phyloP scores from a whole-genome alignment of 352 stramenopile genomes.

The Pythium vanterpoolii region DNA sequence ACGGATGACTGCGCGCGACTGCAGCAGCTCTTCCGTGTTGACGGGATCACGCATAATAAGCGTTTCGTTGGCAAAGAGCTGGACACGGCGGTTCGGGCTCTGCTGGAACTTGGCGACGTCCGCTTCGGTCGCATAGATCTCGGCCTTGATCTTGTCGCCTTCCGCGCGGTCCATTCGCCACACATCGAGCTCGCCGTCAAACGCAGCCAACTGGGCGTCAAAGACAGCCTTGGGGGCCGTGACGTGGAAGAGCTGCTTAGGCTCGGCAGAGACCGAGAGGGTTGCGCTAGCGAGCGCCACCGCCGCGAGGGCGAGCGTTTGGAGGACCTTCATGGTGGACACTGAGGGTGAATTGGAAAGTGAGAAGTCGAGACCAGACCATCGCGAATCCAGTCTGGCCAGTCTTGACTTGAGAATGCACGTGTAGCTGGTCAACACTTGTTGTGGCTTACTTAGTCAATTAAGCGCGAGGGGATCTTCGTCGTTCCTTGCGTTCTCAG shows the following conservation, averaged over 20 bases:
- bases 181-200: slow-evolving; percentile 23
- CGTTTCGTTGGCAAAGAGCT: slow-evolving; percentile 6
- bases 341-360: neutral
- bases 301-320: slow-evolving; percentile 7
- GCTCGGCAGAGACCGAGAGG: slow-evolving; percentile 13
- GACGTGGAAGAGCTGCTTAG: slow-evolving; percentile 34
- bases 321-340: slow-evolving; percentile 24
- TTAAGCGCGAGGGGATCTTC: too few species aligned
- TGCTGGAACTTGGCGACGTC: slow-evolving; percentile 10
- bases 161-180: slow-evolving; percentile 8
- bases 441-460: too few species aligned
- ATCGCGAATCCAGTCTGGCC: too few species aligned
- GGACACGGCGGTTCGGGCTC: neutral
- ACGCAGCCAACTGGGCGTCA: slow-evolving; percentile 8
- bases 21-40: slow-evolving; percentile 16
- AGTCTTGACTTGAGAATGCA: too few species aligned
- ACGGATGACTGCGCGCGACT: neutral
- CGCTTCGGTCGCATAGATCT: slow-evolving; percentile 20
- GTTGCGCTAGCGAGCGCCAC: slow-evolving; percentile 8
- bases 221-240: slow-evolving; percentile 25
- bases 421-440: too few species aligned
- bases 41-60: slow-evolving; percentile 14
- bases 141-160: slow-evolving; percentile 10
- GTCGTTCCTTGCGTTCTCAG: too few species aligned
- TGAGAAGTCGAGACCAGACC: neutral